Percentiles rank a stretch among this genome's conserved stretches.
phyloP scores from a whole-genome alignment of 441 rosid genomes.

The Croton laevigatus region DNA sequence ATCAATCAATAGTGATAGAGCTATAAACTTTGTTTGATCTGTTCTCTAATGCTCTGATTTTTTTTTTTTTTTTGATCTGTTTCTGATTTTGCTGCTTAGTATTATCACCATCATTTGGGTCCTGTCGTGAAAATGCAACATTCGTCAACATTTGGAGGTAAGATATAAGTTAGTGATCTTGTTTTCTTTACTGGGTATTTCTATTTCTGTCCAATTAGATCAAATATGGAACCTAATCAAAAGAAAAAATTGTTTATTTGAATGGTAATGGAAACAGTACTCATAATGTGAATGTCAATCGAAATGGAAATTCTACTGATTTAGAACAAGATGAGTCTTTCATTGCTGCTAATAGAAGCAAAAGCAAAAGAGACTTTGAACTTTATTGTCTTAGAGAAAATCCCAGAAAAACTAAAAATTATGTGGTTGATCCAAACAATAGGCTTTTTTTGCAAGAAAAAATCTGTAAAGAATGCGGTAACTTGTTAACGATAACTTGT shows the following conservation, averaged over 20 bases:
- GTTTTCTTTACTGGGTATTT: slow-evolving; percentile 32
- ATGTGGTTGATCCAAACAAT: slow-evolving; percentile 37
- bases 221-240: slow-evolving; percentile 46
- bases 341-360: slow-evolving; percentile 16
- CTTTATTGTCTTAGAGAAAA: slow-evolving; percentile 62
- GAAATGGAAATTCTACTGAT: slow-evolving; percentile 22
- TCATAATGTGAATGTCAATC: slow-evolving; percentile 23
- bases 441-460: slow-evolving; percentile 31
- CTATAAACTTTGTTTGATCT: slow-evolving; percentile 33
- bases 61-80: slow-evolving; percentile 18
- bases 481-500: too few relatives aligned
- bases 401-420: slow-evolving; percentile 63
- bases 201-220: slow-evolving; percentile 17
- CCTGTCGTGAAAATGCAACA: slow-evolving; percentile 18
- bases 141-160: neutral
- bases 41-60: slow-evolving; percentile 31
- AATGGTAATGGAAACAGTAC: slow-evolving; percentile 16
- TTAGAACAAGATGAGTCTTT: slow-evolving; percentile 32
- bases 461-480: slow-evolving; percentile 69
- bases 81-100: slow-evolving; percentile 29
- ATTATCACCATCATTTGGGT: neutral
- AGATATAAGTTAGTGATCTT: slow-evolving; percentile 25
- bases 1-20: slow-evolving; percentile 37
- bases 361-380: slow-evolving; percentile 24
- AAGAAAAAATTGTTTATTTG: slow-evolving; percentile 46